These are phyloP conservation scores for Quercus variabilis DNA, from an alignment of 306 rosid genomes.

Conservation along the genomic window DNA sequence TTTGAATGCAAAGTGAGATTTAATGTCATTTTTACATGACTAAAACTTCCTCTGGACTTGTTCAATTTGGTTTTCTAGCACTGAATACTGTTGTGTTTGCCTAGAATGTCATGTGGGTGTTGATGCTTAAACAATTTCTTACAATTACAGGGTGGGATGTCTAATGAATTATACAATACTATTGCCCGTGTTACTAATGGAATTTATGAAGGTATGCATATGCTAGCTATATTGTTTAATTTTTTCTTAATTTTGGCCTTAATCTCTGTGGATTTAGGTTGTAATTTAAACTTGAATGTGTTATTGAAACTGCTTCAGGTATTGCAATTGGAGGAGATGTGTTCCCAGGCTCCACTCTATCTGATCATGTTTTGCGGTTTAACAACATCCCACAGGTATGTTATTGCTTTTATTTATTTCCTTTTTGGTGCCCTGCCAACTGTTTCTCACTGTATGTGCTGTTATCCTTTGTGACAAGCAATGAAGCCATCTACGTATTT, in stretches of 20 bases:
- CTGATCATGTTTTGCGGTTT: conserved; percentile 96
- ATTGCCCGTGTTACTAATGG: conserved; percentile 98
- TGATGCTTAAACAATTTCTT: conserved; percentile 21
- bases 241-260: conserved; percentile 11
- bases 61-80: neutral
- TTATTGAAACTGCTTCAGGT: conserved; percentile 47
- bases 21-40: neutral
- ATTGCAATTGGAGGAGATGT: conserved; percentile 99
- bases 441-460: neutral
- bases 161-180: conserved; percentile 87
- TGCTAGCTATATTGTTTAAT: conserved; percentile 11
- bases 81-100: conserved; percentile 15
- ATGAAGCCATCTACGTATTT: neutral
- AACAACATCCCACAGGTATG: conserved; percentile 96
- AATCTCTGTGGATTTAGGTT: conserved; percentile 15
- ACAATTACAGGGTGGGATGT: conserved; percentile 92
- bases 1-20: neutral
- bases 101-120: neutral
- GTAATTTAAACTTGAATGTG: conserved; percentile 4
- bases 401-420: conserved; percentile 13
- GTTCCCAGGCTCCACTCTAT: conserved; percentile 97
- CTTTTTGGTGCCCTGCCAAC: conserved; percentile 19
- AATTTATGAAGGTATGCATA: conserved; percentile 75
- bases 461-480: neutral
- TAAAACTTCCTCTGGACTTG: neutral